phyloP scores from a whole-genome alignment of 2,329 filamentous ascomycete genomes.

The Exophiala bonariae region DNA sequence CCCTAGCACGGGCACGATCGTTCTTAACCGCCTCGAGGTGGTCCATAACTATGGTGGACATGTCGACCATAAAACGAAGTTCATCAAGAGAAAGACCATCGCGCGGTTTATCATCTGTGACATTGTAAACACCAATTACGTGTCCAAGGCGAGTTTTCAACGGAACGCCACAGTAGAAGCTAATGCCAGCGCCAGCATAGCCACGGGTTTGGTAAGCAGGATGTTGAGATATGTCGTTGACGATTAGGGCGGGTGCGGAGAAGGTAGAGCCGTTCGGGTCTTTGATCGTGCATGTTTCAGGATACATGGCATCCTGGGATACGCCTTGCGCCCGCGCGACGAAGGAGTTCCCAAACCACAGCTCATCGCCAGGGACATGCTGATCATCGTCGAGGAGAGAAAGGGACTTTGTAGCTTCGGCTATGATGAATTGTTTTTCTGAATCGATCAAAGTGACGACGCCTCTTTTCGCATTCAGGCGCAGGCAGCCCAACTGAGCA shows the following conservation, averaged over 20 bases:
- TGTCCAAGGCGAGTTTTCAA: conserved; percentile 59
- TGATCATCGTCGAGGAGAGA: conserved; percentile 35
- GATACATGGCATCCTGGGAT: conserved; percentile 30
- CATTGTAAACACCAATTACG: conserved; percentile 61
- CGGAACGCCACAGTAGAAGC: conserved; percentile 62
- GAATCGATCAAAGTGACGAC: conserved; percentile 55
- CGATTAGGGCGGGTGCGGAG: conserved; percentile 26
- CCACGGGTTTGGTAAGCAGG: conserved; percentile 38
- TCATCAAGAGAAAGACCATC: conserved; percentile 51
- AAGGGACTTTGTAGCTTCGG: conserved; percentile 49
- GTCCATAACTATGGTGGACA: conserved; percentile 58
- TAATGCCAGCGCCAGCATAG: conserved; percentile 38
- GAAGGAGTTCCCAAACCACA: conserved; percentile 31
- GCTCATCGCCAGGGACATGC: conserved; percentile 30
- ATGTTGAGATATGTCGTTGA: conserved; percentile 42
- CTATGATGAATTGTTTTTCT: conserved; percentile 49
- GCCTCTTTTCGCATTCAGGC: conserved; percentile 44
- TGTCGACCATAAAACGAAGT: conserved; percentile 56
- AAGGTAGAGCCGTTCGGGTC: conserved; percentile 19
- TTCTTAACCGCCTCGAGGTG: conserved; percentile 60
- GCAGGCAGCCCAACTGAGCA: conserved; percentile 50
- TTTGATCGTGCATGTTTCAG: conserved; percentile 14
- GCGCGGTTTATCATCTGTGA: conserved; percentile 59
- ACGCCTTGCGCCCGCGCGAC: conserved; percentile 30
- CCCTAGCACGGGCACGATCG: conserved; percentile 53